phyloP scores from a whole-genome alignment of 371 early-diverging fungal species.

The Mucor plumbeus region DNA sequence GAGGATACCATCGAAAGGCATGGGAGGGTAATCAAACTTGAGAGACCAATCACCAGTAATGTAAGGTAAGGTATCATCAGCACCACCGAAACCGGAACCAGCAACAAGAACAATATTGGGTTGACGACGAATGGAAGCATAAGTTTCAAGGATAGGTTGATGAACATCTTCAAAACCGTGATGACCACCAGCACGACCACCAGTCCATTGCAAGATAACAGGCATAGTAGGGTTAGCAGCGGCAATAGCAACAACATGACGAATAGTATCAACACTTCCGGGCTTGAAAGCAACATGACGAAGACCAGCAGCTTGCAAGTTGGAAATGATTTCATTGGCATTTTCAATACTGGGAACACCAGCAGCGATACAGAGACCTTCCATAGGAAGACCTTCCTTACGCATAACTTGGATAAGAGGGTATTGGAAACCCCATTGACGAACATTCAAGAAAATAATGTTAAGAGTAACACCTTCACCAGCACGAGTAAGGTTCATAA shows the following conservation, averaged over 20 bases:
- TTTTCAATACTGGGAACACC: conserved; percentile 94
- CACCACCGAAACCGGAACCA: conserved; percentile 94
- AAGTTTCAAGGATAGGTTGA: conserved; percentile 92
- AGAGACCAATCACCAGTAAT: conserved; percentile 93
- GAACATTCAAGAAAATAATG: conserved; percentile 91
- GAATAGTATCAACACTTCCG: conserved; percentile 84
- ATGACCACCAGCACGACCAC: conserved; percentile 97
- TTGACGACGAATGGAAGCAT: conserved; percentile 87
- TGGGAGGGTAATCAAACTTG: conserved; percentile 85
- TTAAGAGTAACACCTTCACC: conserved; percentile 92
- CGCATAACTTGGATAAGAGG: conserved; percentile 90
- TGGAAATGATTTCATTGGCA: conserved; percentile 84
- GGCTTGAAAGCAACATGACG: conserved; percentile 95
- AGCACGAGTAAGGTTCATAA: conserved; percentile 79
- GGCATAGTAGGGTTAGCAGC: conserved; percentile 90
- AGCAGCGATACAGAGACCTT: conserved; percentile 89
- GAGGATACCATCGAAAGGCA: conserved; percentile 96
- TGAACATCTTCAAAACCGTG: conserved; percentile 97
- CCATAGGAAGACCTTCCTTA: conserved; percentile 91
- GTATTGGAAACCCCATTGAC: conserved; percentile 96
- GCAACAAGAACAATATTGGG: conserved; percentile 89
- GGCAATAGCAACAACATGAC: conserved; percentile 85
- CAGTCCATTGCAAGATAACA: conserved; percentile 95
- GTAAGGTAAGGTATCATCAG: conserved; percentile 92
- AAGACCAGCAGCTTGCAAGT: conserved; percentile 82